These are phyloP conservation scores for Phaeotremella fagi DNA, from an alignment of 768 basidiomycete genomes.

Conservation along the genomic window DNA sequence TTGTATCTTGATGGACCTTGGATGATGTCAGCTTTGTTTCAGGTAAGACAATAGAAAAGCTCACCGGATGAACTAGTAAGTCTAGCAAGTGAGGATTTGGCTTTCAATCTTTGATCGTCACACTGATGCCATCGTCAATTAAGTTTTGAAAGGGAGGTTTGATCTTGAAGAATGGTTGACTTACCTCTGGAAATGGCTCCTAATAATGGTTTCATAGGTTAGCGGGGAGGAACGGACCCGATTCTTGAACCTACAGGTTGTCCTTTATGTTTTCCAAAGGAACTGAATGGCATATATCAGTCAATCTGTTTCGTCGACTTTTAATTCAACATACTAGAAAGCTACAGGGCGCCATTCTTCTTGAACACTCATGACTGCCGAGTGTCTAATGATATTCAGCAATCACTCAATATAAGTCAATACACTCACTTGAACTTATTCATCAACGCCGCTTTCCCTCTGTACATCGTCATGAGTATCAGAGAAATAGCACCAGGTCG, in stretches of 20 bases:
- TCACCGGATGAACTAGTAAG: background rate
- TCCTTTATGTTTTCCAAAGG: conserved; percentile 32
- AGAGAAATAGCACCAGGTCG: background rate
- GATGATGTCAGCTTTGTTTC: background rate
- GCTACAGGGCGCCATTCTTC: conserved; percentile 42
- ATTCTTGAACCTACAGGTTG: conserved; percentile 15
- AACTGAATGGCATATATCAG: conserved; percentile 9
- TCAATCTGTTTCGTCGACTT: background rate
- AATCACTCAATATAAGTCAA: background rate
- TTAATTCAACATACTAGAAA: conserved; percentile 32
- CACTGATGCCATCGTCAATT: too few species aligned
- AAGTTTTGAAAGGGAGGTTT: too few species aligned
- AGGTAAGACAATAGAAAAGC: background rate
- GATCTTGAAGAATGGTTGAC: background rate
- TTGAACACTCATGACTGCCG: conserved; percentile 40
- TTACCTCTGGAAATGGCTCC: conserved; percentile 38
- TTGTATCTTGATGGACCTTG: background rate
- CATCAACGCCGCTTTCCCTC: conserved; percentile 41
- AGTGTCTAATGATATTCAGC: conserved; percentile 29
- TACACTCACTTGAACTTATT: conserved; percentile 41
- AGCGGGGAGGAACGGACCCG: conserved; percentile 12
- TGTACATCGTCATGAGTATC: conserved; percentile 1
- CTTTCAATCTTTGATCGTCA: background rate
- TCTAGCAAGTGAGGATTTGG: background rate
- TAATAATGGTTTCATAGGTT: background rate